Conservation (phyloP, 306 rosid genomes). For the Prosopis cineraria region DNA sequence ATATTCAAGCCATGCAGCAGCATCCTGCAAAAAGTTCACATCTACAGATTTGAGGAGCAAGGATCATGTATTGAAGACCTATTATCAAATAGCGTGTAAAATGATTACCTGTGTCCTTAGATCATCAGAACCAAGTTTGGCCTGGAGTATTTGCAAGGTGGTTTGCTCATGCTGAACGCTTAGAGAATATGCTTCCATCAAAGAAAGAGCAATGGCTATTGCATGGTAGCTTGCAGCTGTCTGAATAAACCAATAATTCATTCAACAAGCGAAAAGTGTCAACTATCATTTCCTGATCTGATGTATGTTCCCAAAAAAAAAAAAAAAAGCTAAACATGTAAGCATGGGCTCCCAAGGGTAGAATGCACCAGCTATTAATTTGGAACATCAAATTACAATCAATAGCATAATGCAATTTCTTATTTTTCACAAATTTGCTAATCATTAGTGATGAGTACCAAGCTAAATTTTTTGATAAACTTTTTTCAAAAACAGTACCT, state of each 20-base stretch:
- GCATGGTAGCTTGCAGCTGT: slow-evolving; percentile 99
- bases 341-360: not conserved
- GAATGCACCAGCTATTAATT: not conserved
- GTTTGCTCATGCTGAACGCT: slow-evolving; percentile 99
- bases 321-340: slow-evolving; percentile 10
- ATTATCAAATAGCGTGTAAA: slow-evolving; percentile 14
- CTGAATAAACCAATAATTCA: slow-evolving; percentile 48
- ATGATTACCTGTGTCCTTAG: slow-evolving; percentile 82
- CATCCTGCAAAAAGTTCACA: slow-evolving; percentile 68
- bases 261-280: slow-evolving; percentile 26
- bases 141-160: slow-evolving; percentile 92
- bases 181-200: slow-evolving; percentile 97
- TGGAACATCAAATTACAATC: not conserved
- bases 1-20: slow-evolving; percentile 99
- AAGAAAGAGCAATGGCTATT: slow-evolving; percentile 96
- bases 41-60: slow-evolving; percentile 21
- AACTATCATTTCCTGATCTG: slow-evolving; percentile 5
- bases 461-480: not conserved
- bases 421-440: slow-evolving; percentile 15
- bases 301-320: slow-evolving; percentile 30
- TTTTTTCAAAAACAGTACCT: not conserved
- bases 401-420: slow-evolving; percentile 1
- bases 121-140: slow-evolving; percentile 95
- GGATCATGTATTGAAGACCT: slow-evolving; percentile 6
- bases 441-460: not conserved